A percentile compares a stretch with the other conserved stretches of the same genome.
Evolutionary conservation across 2,329 filamentous ascomycete species (phyloP).

Genomic region (Xylariales sp.): DNA sequence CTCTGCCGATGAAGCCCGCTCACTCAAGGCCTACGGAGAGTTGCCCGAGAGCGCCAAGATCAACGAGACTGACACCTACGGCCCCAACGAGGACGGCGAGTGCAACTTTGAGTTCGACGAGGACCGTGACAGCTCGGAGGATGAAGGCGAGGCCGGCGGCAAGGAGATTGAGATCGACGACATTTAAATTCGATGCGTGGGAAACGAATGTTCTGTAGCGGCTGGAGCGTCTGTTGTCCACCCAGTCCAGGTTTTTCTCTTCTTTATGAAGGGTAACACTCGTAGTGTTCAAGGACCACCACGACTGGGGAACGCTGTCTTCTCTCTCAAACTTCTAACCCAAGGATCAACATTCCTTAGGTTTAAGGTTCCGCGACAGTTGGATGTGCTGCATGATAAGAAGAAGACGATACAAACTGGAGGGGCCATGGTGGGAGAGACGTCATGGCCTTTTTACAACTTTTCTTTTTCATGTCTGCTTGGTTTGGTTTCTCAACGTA

Average conservation of each 20-base stretch:
- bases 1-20: conserved; percentile 90
- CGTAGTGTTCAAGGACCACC: not conserved
- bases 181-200: conserved; percentile 58
- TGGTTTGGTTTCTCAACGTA: no score
- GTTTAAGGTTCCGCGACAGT: conserved; percentile 44
- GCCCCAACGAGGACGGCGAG: conserved; percentile 89
- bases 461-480: no score
- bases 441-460: conserved; percentile 49
- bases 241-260: conserved; percentile 5
- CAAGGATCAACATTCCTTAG: no score
- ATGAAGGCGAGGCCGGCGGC: conserved; percentile 52
- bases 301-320: conserved; percentile 44
- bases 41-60: conserved; percentile 97
- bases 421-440: conserved; percentile 56
- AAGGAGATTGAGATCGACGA: conserved; percentile 89
- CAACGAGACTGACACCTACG: conserved; percentile 97
- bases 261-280: conserved; percentile 7
- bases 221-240: conserved; percentile 6
- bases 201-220: not conserved
- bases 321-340: conserved; percentile 43
- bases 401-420: no score
- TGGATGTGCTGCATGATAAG: conserved; percentile 22
- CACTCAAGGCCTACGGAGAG: conserved; percentile 95
- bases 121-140: conserved; percentile 62
- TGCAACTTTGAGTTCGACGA: conserved; percentile 99